phyloP scores from a whole-genome alignment of 129 eudicot genomes.

The Logfia minima region DNA sequence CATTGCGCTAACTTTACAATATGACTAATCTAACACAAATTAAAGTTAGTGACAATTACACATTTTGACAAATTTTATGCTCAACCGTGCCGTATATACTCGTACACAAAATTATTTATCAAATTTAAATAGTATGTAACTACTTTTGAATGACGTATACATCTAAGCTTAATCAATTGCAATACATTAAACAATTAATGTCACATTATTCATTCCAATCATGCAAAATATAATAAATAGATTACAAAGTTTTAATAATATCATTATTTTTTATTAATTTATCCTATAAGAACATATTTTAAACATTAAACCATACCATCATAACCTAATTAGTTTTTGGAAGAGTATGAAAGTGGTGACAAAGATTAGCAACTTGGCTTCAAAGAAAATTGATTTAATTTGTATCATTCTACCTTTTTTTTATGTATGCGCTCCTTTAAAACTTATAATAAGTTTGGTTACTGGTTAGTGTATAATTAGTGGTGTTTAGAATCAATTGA shows the following conservation, averaged over 20 bases:
- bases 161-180: neutral
- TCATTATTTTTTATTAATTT: neutral
- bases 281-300: neutral
- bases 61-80: too few relatives aligned
- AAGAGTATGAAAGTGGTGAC: conserved; percentile 17
- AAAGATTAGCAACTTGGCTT: conserved; percentile 21
- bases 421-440: neutral
- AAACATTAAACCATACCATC: neutral
- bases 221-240: conserved; percentile 8
- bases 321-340: conserved; percentile 12
- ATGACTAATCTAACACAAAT: too few relatives aligned
- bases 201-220: conserved; percentile 17
- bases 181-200: neutral
- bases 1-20: too few relatives aligned
- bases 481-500: neutral
- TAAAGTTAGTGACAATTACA: too few relatives aligned
- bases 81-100: too few relatives aligned
- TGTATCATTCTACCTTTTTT: neutral
- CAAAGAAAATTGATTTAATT: neutral
- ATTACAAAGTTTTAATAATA: neutral
- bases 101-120: too few relatives aligned
- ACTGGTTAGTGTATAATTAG: neutral
- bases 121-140: neutral
- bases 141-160: neutral
- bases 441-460: neutral